Evolutionary conservation across 225 moss, liverwort and hornwort species (phyloP).

Genomic region (Bryoerythrophyllum caledonicum): DNA sequence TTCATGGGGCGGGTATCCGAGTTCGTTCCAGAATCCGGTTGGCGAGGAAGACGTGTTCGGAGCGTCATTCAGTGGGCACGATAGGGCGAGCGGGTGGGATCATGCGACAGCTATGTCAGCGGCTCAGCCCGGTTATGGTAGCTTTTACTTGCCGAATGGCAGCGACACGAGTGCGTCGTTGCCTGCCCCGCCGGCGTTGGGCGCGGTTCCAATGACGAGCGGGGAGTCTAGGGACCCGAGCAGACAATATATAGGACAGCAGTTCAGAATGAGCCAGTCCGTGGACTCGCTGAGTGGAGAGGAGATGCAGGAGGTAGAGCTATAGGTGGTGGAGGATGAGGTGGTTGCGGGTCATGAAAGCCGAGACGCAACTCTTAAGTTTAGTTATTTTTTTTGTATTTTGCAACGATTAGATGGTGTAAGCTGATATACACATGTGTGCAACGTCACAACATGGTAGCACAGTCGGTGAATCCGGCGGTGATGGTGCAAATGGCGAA

Average conservation of each 20-base stretch:
- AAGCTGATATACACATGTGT: conserved; percentile 52
- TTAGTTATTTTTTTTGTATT: conserved; percentile 9
- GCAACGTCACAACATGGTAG: conserved; percentile 47
- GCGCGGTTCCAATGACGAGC: conserved; percentile 45
- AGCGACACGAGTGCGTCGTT: conserved; percentile 41
- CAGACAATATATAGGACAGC: conserved; percentile 48
- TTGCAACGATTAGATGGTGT: conserved; percentile 48
- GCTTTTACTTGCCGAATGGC: conserved; percentile 51
- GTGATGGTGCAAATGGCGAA: conserved; percentile 30
- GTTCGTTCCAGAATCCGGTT: conserved; percentile 63
- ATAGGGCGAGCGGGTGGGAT: conserved; percentile 47
- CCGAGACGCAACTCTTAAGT: neutral
- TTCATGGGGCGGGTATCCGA: conserved; percentile 96
- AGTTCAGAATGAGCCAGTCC: conserved; percentile 46
- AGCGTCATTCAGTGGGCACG: conserved; percentile 45
- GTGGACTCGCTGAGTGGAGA: conserved; percentile 73
- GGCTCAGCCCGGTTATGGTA: conserved; percentile 45
- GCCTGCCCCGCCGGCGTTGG: conserved; percentile 43
- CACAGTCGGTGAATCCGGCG: conserved; percentile 29
- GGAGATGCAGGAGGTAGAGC: conserved; percentile 98
- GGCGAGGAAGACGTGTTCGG: conserved; percentile 52
- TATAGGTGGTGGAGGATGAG: conserved; percentile 46
- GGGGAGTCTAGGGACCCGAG: conserved; percentile 44
- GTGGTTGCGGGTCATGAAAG: conserved; percentile 15
- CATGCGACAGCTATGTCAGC: conserved; percentile 51